Evolutionary conservation across 371 early-diverging fungal genomes (phyloP).

Genomic region (Capniomyces stellatus): DNA sequence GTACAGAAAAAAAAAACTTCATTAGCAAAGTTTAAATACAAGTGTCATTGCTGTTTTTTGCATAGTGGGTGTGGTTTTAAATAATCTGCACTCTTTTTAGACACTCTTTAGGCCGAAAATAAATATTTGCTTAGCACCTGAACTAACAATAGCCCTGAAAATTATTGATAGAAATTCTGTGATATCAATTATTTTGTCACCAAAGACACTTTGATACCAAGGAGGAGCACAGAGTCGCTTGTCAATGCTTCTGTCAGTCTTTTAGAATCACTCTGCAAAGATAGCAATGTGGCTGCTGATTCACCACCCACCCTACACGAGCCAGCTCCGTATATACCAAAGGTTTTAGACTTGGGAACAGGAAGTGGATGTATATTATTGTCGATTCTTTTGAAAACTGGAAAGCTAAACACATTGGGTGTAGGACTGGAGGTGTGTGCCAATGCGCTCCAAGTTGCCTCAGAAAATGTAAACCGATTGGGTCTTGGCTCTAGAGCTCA

Average conservation of each 20-base stretch:
- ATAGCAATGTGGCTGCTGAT: background rate
- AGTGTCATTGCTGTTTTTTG: too few species aligned
- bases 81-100: too few species aligned
- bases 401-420: slow-evolving; percentile 18
- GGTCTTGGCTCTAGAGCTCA: slow-evolving; percentile 13
- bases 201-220: slow-evolving; percentile 47
- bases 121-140: too few species aligned
- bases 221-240: slow-evolving; percentile 44
- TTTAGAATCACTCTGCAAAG: background rate
- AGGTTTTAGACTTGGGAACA: slow-evolving; percentile 51
- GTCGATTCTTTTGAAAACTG: slow-evolving; percentile 26
- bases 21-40: too few species aligned
- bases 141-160: too few species aligned
- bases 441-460: slow-evolving; percentile 36
- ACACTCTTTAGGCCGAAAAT: too few species aligned
- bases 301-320: background rate
- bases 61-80: too few species aligned
- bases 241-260: slow-evolving; percentile 29
- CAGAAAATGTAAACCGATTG: slow-evolving; percentile 24
- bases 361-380: slow-evolving; percentile 53
- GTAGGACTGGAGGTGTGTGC: slow-evolving; percentile 45
- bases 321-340: slow-evolving; percentile 5
- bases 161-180: slow-evolving; percentile 36
- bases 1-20: slow-evolving; percentile 33
- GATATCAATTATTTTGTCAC: slow-evolving; percentile 35